Conservation (phyloP, 1,139 yeast species). For the Lodderomyces elongisporus region DNA sequence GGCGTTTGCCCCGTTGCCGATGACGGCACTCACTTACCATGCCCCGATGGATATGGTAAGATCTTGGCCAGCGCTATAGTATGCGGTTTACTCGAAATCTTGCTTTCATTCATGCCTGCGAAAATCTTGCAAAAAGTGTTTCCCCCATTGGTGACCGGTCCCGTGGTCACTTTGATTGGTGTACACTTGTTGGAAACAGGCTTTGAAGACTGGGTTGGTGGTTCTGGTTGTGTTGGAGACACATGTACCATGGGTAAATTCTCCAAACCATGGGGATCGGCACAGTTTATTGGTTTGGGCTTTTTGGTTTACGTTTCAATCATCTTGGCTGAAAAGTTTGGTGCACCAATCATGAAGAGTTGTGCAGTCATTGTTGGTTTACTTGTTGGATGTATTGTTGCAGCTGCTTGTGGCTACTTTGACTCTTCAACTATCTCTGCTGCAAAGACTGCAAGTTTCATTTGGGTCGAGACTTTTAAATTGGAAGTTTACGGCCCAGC, state of each 20-base stretch:
- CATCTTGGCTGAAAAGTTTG: constrained; percentile 74
- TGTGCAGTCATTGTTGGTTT: constrained; percentile 86
- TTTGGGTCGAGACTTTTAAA: constrained; percentile 83
- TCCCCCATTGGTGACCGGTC: constrained; percentile 90
- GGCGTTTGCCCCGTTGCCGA: constrained; percentile 64
- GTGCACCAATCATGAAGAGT: constrained; percentile 92
- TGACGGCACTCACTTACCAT: constrained; percentile 64
- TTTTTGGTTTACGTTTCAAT: constrained; percentile 74
- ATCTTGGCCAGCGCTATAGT: constrained; percentile 73
- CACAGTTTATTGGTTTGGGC: constrained; percentile 80
- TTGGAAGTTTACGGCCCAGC: constrained; percentile 75
- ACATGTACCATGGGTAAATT: constrained; percentile 17
- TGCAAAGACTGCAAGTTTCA: constrained; percentile 81
- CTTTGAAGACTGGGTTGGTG: constrained; percentile 83
- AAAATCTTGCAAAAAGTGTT: constrained; percentile 62
- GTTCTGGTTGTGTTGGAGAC: constrained; percentile 60
- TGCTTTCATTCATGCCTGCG: constrained; percentile 73
- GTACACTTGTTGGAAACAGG: constrained; percentile 62
- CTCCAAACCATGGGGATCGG: constrained; percentile 70
- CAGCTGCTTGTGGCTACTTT: constrained; percentile 87
- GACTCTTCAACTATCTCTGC: constrained; percentile 42
- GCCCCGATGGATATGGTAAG: constrained; percentile 90
- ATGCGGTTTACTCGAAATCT: constrained; percentile 70
- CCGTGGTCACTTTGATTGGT: constrained; percentile 83
- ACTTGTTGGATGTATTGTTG: constrained; percentile 83